Evolutionary conservation across 1,139 yeast genomes (phyloP).

Genomic region (Taiozyma sp.): DNA sequence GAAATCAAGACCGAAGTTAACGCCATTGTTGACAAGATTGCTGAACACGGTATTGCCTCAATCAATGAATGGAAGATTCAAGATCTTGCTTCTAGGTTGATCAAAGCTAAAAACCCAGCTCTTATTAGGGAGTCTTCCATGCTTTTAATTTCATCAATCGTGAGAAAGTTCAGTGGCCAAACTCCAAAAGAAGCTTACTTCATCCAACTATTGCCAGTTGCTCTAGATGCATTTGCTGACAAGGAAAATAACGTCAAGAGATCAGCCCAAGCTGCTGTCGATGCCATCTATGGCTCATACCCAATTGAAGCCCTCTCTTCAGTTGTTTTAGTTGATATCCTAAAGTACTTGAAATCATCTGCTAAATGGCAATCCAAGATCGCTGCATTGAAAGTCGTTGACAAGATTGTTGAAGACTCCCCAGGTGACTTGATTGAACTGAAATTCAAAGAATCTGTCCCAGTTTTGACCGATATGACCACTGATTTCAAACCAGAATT

Average conservation of each 20-base stretch:
- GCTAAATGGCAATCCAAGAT: conserved; percentile 94
- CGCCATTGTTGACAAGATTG: conserved; percentile 44
- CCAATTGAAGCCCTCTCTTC: conserved; percentile 80
- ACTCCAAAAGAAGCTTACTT: conserved; percentile 75
- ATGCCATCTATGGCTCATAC: conserved; percentile 59
- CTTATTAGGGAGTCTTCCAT: conserved; percentile 72
- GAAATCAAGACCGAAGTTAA: conserved; percentile 64
- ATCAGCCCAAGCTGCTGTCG: conserved; percentile 70
- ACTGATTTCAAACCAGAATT: conserved; percentile 97
- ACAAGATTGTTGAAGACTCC: conserved; percentile 68
- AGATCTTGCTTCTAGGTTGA: conserved; percentile 57
- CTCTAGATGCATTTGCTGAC: conserved; percentile 67
- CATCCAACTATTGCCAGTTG: conserved; percentile 48
- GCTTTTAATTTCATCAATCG: conserved; percentile 61
- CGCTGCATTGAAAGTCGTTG: conserved; percentile 70
- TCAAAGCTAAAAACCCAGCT: conserved; percentile 69
- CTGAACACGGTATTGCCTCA: conserved; percentile 40
- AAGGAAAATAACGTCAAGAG: conserved; percentile 83
- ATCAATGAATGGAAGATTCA: conserved; percentile 61
- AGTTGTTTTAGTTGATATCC: conserved; percentile 53
- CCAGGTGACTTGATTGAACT: conserved; percentile 84
- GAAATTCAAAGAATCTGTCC: conserved; percentile 73
- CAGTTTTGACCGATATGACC: conserved; percentile 80
- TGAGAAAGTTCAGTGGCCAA: conserved; percentile 58
- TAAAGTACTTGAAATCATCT: conserved; percentile 64